A percentile compares a stretch with the other conserved stretches of the same genome.
phyloP scores from a whole-genome alignment of 208 protist genomes.

The Crithidia sp. region DNA sequence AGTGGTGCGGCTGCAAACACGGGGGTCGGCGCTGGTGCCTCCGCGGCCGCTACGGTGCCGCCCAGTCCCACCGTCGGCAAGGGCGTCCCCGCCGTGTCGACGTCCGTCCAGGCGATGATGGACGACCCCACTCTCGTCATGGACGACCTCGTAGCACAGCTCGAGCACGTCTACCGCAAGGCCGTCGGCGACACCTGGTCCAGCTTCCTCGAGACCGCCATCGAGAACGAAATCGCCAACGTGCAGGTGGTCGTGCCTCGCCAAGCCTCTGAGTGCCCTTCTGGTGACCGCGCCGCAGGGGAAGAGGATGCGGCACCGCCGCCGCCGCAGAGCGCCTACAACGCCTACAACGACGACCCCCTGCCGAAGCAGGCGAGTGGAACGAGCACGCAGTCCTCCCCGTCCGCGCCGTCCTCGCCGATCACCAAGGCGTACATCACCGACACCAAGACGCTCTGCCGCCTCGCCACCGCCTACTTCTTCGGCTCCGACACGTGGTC shows the following conservation, averaged over 20 bases:
- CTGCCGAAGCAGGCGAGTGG: conserved; percentile 3
- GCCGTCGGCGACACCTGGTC: conserved; percentile 63
- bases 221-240: conserved; percentile 26
- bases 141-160: conserved; percentile 66
- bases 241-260: not conserved
- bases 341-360: not conserved
- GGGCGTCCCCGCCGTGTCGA: not conserved
- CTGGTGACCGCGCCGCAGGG: no score
- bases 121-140: conserved; percentile 45
- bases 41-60: not conserved
- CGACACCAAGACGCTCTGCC: conserved; percentile 45
- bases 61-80: conserved; percentile 1
- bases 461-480: conserved; percentile 72
- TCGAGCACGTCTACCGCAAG: conserved; percentile 62
- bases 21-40: not conserved
- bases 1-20: conserved; percentile 5
- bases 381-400: not conserved
- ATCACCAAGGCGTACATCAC: conserved; percentile 20
- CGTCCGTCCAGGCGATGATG: conserved; percentile 17
- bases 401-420: conserved; percentile 8
- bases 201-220: conserved; percentile 52
- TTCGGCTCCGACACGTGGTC: conserved; percentile 63
- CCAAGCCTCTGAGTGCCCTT: no score
- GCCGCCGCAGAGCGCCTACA: not conserved
- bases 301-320: not conserved